These are phyloP conservation scores for Aspergillus neoniger DNA, from an alignment of 2,329 filamentous ascomycete genomes.

Conservation along the genomic window DNA sequence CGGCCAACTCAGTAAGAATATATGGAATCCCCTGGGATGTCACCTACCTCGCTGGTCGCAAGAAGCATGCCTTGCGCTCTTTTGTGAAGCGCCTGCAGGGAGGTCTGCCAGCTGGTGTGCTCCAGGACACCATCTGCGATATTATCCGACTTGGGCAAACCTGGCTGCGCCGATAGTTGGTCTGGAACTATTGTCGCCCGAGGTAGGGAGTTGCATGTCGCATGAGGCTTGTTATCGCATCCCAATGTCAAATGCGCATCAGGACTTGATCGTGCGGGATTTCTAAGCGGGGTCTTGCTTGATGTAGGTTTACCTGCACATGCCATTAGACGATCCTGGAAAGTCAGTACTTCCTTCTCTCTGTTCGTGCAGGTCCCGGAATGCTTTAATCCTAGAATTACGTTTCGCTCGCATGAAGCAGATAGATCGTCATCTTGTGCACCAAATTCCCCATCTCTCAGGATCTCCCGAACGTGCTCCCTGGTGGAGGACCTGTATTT, in stretches of 20 bases:
- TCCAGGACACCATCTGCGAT: background rate
- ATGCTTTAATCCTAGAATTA: background rate
- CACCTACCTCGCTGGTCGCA: conserved; percentile 34
- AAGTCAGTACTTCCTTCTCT: background rate
- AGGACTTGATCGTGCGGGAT: background rate
- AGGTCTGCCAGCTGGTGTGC: conserved; percentile 7
- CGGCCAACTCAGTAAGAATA: background rate
- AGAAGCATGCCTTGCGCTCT: conserved; percentile 28
- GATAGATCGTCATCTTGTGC: background rate
- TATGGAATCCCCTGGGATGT: background rate
- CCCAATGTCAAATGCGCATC: background rate
- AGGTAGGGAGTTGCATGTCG: background rate
- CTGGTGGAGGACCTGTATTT: no score
- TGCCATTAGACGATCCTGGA: background rate
- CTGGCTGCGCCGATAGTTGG: background rate
- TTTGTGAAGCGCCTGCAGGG: conserved; percentile 14
- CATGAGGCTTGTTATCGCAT: background rate
- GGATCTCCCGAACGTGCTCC: no score
- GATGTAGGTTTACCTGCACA: background rate
- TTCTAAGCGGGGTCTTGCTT: background rate
- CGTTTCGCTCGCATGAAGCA: background rate
- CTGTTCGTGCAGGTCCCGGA: background rate
- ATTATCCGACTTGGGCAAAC: background rate
- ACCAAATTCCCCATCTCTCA: background rate
- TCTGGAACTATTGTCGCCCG: background rate